Percentiles rank a stretch among this genome's conserved stretches.
These are phyloP conservation scores for Dioszegia crocea DNA, from an alignment of 768 basidiomycete genomes.

Conservation along the genomic window DNA sequence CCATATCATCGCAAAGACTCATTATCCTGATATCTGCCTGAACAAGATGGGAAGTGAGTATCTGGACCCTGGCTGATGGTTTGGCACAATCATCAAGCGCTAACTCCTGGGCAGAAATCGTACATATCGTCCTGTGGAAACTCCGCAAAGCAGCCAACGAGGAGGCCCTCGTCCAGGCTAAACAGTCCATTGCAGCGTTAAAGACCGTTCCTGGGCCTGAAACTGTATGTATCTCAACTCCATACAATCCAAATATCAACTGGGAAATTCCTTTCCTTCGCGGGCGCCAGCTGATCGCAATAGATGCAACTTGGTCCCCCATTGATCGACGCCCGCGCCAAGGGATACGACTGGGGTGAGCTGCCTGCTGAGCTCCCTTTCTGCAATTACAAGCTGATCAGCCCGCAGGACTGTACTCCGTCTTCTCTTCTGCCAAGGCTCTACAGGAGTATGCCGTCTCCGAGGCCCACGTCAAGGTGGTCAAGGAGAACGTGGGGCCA, in stretches of 20 bases:
- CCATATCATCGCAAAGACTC: no score
- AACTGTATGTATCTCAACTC: constrained; percentile 13
- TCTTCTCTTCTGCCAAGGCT: constrained; percentile 37
- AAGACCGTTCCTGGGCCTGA: constrained; percentile 45
- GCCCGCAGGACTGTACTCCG: constrained; percentile 43
- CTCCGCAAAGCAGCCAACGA: constrained; percentile 22
- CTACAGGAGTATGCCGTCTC: constrained; percentile 46
- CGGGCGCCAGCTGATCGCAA: no score
- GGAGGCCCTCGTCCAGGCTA: constrained; percentile 29
- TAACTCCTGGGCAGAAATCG: constrained; percentile 29
- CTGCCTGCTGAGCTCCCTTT: neutral
- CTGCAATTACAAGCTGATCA: neutral
- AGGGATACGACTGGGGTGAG: constrained; percentile 48
- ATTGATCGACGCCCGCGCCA: constrained; percentile 40
- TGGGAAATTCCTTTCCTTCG: no score
- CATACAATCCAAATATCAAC: no score
- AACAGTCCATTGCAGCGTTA: constrained; percentile 29
- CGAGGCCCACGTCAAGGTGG: constrained; percentile 43
- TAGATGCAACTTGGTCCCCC: constrained; percentile 44
- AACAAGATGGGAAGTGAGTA: constrained; percentile 15
- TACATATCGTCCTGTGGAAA: constrained; percentile 49
- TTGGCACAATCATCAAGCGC: neutral
- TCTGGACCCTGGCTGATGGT: neutral
- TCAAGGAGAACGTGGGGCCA: constrained; percentile 38
- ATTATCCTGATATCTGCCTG: no score